Conservation (phyloP, 495 filamentous ascomycete species). For the Neurospora sp. region DNA sequence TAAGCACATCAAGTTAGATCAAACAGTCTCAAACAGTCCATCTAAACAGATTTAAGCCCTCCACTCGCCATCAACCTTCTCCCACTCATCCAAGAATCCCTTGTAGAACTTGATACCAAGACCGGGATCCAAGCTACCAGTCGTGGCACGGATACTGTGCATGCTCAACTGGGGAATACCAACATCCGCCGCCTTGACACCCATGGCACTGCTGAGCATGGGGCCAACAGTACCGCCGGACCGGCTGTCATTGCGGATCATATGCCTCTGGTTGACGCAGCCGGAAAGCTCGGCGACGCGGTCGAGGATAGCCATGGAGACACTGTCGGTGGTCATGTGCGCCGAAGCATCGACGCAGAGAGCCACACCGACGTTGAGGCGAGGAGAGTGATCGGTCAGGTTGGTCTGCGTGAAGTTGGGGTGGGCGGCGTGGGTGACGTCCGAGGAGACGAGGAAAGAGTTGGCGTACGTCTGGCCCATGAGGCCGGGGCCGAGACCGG, state of each 20-base stretch:
- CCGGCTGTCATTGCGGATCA: constrained; percentile 84
- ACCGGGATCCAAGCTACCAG: constrained; percentile 76
- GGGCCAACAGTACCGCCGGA: constrained; percentile 93
- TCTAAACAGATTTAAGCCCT: constrained; percentile 3
- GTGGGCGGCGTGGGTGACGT: constrained; percentile 91
- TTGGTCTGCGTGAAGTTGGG: constrained; percentile 81
- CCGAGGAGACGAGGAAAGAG: constrained; percentile 85
- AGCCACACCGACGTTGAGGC: constrained; percentile 82
- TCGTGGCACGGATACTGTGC: constrained; percentile 90
- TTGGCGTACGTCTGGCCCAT: constrained; percentile 80
- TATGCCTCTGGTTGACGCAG: constrained; percentile 73
- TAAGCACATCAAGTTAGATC: not conserved
- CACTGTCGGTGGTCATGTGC: constrained; percentile 84
- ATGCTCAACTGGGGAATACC: constrained; percentile 90
- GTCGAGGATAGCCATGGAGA: constrained; percentile 66
- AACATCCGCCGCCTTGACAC: constrained; percentile 78
- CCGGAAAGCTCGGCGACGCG: constrained; percentile 61
- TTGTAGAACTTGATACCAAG: constrained; percentile 81
- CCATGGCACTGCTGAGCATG: constrained; percentile 72
- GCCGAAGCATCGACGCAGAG: constrained; percentile 82
- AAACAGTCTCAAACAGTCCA: not conserved
- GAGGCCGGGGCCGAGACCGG: constrained; percentile 45
- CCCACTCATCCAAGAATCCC: constrained; percentile 82
- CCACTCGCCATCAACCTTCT: constrained; percentile 82
- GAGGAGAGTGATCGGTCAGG: constrained; percentile 73